Evolutionary conservation across 192 early-diverging fungal species (phyloP).

Genomic region (Gonapodya sp.): DNA sequence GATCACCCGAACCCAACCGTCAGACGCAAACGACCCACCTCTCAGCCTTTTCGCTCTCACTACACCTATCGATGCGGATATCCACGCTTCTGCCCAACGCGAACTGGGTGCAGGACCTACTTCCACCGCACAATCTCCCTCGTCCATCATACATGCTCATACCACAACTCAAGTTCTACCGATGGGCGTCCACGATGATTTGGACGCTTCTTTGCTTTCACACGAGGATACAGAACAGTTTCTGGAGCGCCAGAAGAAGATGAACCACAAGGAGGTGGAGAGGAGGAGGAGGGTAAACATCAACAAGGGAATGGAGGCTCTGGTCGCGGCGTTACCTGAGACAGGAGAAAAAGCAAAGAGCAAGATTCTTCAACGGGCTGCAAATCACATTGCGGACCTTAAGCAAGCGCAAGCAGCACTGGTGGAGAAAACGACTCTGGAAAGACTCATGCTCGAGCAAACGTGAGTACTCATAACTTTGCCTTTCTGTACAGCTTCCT

Average conservation of each 20-base stretch:
- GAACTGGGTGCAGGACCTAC: too few relatives aligned
- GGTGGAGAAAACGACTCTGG: not conserved
- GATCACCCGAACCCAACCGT: not conserved
- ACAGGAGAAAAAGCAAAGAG: not conserved
- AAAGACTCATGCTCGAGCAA: not conserved
- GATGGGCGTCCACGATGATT: too few relatives aligned
- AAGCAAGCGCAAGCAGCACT: not conserved
- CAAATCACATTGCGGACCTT: not conserved
- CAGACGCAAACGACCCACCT: not conserved
- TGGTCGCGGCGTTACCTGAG: not conserved
- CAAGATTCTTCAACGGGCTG: not conserved
- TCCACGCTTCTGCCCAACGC: too few relatives aligned
- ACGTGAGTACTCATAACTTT: not conserved
- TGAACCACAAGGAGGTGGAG: constrained; percentile 10
- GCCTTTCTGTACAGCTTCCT: too few relatives aligned
- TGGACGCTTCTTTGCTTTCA: not conserved
- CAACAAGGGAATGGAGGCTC: not conserved
- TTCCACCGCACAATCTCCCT: too few relatives aligned
- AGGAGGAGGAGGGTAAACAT: not conserved
- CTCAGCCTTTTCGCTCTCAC: not conserved
- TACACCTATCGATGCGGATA: not conserved
- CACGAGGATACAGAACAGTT: not conserved
- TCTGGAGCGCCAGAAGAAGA: not conserved
- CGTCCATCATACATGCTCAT: too few relatives aligned
- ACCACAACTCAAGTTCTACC: not conserved